These are phyloP conservation scores for Fusarium hainanense DNA, from an alignment of 2,329 filamentous ascomycete genomes.

Conservation along the genomic window DNA sequence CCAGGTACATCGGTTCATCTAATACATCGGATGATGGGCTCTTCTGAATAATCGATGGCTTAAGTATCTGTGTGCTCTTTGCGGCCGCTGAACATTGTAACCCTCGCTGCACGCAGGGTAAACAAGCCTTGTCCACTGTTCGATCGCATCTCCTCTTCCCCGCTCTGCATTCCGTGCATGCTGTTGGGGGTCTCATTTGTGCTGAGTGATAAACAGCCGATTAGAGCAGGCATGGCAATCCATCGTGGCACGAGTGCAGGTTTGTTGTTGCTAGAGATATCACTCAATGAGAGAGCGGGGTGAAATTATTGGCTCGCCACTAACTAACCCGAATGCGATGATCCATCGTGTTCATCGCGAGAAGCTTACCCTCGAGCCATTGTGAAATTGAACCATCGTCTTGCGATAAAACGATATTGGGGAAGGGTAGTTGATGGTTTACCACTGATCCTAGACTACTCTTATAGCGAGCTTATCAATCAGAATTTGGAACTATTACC, in stretches of 20 bases:
- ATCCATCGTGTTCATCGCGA: too few species aligned
- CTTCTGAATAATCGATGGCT: rapidly evolving
- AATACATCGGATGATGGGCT: background rate
- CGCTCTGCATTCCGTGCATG: constrained; percentile 33
- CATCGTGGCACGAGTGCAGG: too few species aligned
- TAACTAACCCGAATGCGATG: too few species aligned
- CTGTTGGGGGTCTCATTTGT: constrained; percentile 36
- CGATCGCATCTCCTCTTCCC: constrained; percentile 38
- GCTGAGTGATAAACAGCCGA: background rate
- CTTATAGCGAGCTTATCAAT: too few species aligned
- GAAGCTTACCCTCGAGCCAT: too few species aligned
- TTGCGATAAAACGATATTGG: too few species aligned
- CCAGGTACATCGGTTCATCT: constrained; percentile 20
- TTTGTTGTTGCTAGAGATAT: too few species aligned
- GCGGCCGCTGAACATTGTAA: constrained; percentile 17
- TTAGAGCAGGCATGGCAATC: background rate
- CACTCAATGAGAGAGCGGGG: too few species aligned
- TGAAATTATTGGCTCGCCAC: too few species aligned
- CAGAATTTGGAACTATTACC: background rate
- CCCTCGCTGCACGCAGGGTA: constrained; percentile 31
- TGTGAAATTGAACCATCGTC: too few species aligned
- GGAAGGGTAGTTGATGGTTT: too few species aligned
- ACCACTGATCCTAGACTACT: too few species aligned
- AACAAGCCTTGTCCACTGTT: constrained; percentile 1
- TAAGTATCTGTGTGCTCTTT: background rate